Evolutionary conservation across 1,284 basidiomycete species (phyloP).

Genomic region (Ustilago esculenta): DNA sequence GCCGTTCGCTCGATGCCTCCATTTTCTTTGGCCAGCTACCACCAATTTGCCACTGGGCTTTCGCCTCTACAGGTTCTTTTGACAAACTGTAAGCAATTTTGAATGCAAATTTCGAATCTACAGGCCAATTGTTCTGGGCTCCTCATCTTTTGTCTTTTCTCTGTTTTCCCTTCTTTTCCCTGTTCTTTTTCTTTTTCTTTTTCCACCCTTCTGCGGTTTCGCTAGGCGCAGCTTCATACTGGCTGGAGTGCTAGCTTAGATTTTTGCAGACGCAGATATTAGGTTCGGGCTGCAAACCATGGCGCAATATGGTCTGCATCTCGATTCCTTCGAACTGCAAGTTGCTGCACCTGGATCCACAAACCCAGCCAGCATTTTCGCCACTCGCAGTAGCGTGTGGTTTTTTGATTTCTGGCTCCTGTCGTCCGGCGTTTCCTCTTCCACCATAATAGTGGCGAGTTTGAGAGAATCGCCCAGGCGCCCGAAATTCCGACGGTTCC

Average conservation of each 20-base stretch:
- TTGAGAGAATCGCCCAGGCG: not conserved
- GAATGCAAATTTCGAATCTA: slow-evolving; percentile 3
- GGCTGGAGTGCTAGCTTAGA: too few species aligned
- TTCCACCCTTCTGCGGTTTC: too few species aligned
- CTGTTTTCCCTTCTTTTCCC: not conserved
- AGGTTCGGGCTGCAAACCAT: slow-evolving; percentile 1
- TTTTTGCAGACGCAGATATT: too few species aligned
- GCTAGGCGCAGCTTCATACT: too few species aligned
- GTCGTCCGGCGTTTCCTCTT: slow-evolving; percentile 9
- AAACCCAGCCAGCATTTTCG: slow-evolving; percentile 6
- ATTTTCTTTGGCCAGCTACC: too few species aligned
- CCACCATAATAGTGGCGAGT: not conserved
- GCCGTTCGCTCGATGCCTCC: too few species aligned
- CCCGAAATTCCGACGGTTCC: slow-evolving; percentile 9
- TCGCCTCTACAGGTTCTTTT: too few species aligned
- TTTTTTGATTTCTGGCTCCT: not conserved
- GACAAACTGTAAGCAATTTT: not conserved
- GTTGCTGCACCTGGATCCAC: slow-evolving; percentile 6
- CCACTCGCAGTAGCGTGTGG: slow-evolving; percentile 1
- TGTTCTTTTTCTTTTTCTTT: not conserved
- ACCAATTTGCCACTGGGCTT: too few species aligned
- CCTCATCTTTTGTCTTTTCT: not conserved
- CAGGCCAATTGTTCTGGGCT: slow-evolving; percentile 3
- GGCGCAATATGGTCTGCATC: slow-evolving; percentile 8
- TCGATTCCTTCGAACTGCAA: slow-evolving; percentile 1